phyloP scores from a whole-genome alignment of 139 green algal species.

The Zygnema cylindricum region DNA sequence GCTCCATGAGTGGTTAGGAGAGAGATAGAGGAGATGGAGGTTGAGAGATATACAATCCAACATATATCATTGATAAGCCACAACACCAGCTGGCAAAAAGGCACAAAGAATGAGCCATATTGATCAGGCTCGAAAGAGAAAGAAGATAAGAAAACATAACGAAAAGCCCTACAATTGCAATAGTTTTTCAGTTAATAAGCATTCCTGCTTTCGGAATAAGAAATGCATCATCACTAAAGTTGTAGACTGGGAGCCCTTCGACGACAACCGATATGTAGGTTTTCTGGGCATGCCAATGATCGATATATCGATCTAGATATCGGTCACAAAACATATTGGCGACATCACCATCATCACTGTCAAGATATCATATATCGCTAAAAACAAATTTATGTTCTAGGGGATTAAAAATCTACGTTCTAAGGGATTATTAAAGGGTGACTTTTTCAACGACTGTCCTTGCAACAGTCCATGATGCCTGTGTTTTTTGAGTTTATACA shows the following conservation, averaged over 20 bases:
- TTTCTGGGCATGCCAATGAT: too few relatives aligned
- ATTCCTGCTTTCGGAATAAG: too few relatives aligned
- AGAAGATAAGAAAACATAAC: conserved; percentile 8
- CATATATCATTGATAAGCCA: conserved; percentile 71
- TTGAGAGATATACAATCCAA: conserved; percentile 69
- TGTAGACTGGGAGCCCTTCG: background rate
- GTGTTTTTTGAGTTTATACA: too few relatives aligned
- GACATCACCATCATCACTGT: too few relatives aligned
- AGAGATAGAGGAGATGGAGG: conserved; percentile 53
- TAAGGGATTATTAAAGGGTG: too few relatives aligned
- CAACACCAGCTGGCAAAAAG: conserved; percentile 44
- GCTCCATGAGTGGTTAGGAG: conserved; percentile 50
- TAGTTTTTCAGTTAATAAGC: background rate
- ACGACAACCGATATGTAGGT: background rate
- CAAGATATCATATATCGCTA: too few relatives aligned
- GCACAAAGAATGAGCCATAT: background rate
- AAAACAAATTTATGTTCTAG: too few relatives aligned
- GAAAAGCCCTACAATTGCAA: background rate
- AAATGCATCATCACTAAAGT: background rate
- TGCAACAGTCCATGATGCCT: too few relatives aligned
- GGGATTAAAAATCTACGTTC: too few relatives aligned
- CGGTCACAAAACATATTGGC: too few relatives aligned
- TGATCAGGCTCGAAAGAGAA: background rate
- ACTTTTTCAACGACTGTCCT: too few relatives aligned
- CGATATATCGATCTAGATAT: too few relatives aligned